Base-by-base conservation (phyloP, 352 stramenopile species). In the Phytophthora quininea region DNA sequence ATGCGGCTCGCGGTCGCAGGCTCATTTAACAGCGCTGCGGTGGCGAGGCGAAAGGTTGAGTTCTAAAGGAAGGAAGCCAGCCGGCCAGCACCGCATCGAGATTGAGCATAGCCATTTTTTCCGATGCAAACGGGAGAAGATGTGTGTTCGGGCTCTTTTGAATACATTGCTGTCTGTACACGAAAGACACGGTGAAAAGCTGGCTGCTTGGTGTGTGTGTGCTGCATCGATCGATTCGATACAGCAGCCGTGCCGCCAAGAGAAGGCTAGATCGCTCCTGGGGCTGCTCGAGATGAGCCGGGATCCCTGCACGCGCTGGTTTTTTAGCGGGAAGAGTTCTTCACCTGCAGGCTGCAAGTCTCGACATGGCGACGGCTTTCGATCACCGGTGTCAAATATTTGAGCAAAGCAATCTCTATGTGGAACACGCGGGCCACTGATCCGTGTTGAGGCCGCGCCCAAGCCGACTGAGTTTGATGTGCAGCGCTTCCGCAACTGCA, bases 401-500 rank as follows among this genome's bases (percentile, higher is more conserved):
- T 64, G 59, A 48, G 62, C 53, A 65, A 10, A 10, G 12, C 29
- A 68, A 72, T 65, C 62, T 72, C 71, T 64, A 35, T 24, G 40
- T 27, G 19, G 9, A 47, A 47, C 40, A 29, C 12, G 12, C 11
- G 3, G 2, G 15, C 12, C 43, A 7, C 29, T 45, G 65, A 49
- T 61, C 19, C 30, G 24, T 63, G 24, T 42, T 30, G 47, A 56
- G 19, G 19, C 19, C 19, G 19, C 19, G 19, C 19, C 19, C 19
- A 24, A 73, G 59, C 64, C 64, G 68, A 40, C 64, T 62, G 15
- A 61, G 5, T 67, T 54, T 55, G 49, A 50, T 32, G 11, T 19
- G 50, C 53, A 69, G 72, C 68, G 61, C 59, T 69, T 73, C 54
- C 46, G 45, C 68, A 69, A 46, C 64, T 62, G 64, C 58, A 76